phyloP scores from a whole-genome alignment of 352 stramenopile genomes.

The Phytophthora rubi region DNA sequence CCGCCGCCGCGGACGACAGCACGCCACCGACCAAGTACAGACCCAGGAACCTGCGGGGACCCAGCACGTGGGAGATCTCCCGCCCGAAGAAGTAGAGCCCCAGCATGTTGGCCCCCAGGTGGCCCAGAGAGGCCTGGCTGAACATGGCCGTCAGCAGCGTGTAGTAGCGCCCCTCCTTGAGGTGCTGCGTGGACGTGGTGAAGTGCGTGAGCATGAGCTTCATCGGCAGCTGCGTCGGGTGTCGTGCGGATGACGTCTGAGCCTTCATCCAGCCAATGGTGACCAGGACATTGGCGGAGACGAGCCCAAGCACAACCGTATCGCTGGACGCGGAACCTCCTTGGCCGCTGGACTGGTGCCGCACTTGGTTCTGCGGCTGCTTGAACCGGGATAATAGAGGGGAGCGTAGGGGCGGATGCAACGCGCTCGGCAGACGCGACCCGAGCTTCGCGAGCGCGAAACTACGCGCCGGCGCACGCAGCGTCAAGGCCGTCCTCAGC shows the following conservation, averaged over 20 bases:
- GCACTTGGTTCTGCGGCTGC: not conserved
- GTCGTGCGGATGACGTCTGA: constrained; percentile 41
- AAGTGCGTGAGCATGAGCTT: constrained; percentile 74
- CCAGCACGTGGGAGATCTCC: constrained; percentile 73
- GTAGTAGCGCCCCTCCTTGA: constrained; percentile 69
- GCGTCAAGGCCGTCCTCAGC: not conserved
- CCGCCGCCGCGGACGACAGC: constrained; percentile 63
- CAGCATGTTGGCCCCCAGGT: constrained; percentile 78
- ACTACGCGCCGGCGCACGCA: not conserved
- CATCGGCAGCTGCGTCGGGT: constrained; percentile 31
- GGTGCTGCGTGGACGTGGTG: constrained; percentile 74
- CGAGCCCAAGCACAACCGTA: constrained; percentile 54
- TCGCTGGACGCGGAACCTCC: constrained; percentile 35
- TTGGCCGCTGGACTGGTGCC: not conserved
- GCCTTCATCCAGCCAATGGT: constrained; percentile 66
- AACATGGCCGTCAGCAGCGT: constrained; percentile 81
- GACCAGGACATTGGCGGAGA: constrained; percentile 62
- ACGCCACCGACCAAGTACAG: constrained; percentile 78
- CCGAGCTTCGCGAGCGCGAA: not conserved
- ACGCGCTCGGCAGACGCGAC: no score
- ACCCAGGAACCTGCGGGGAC: constrained; percentile 66
- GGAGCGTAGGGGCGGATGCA: not conserved
- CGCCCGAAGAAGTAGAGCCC: constrained; percentile 81
- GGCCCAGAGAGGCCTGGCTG: constrained; percentile 61
- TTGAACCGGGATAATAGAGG: not conserved